phyloP scores from a whole-genome alignment of 805 yeast genomes.

The Kodamaea restingae region DNA sequence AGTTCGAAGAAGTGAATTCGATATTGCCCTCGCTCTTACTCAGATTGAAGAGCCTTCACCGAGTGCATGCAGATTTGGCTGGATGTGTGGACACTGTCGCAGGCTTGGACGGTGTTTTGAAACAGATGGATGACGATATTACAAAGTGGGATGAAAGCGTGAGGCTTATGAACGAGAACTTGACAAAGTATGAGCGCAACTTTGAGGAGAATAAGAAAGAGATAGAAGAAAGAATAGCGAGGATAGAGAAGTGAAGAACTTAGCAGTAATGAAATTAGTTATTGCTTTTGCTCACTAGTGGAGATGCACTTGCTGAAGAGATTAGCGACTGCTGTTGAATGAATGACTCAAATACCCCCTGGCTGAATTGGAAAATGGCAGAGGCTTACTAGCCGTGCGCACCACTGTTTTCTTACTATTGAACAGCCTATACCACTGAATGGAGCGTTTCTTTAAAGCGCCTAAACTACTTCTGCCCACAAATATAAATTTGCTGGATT shows the following conservation, averaged over 20 bases:
- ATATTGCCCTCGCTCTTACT: conserved; percentile 23
- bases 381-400: too few relatives aligned
- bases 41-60: conserved; percentile 30
- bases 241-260: conserved; percentile 12
- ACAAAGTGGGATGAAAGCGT: conserved; percentile 28
- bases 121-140: conserved; percentile 24
- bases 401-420: too few relatives aligned
- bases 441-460: too few relatives aligned
- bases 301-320: too few relatives aligned
- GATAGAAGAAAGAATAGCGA: conserved; percentile 17
- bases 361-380: too few relatives aligned
- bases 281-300: too few relatives aligned
- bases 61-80: conserved; percentile 31
- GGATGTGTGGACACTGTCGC: conserved; percentile 22
- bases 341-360: too few relatives aligned
- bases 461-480: too few relatives aligned
- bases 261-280: too few relatives aligned
- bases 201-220: conserved; percentile 22
- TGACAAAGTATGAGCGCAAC: conserved; percentile 19
- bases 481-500: too few relatives aligned
- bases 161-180: conserved; percentile 16
- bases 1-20: conserved; percentile 20
- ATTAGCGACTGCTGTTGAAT: too few relatives aligned
- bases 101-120: conserved; percentile 26
- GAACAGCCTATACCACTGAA: too few relatives aligned